Base-by-base conservation (phyloP, 768 basidiomycete genomes). In the Termitomyces sp. region DNA sequence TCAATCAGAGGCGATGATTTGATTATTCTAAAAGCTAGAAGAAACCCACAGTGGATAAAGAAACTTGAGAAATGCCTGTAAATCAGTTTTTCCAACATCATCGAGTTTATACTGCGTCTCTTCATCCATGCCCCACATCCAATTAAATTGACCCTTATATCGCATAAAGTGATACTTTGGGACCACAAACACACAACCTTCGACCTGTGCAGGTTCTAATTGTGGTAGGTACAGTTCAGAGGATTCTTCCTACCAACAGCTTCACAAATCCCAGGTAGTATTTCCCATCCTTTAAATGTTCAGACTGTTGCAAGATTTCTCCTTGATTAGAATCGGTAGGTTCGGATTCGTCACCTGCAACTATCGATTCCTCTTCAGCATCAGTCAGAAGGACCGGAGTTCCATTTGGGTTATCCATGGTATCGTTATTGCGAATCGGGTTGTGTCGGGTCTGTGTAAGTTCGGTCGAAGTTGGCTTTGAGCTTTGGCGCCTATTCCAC, bases 21-120 rank as follows among this genome's bases (percentile, higher is more conserved):
- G 33, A 46, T 22, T 8, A 22, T 22, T 10, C 20, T 20, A 24
- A 8, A n/a, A 40, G 16, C 18, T 16, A 6, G 6, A 26, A 26
- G 30, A 0, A 3, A 54, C 62, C 40, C 30, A 63, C 62, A 58
- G 9, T 1, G 62, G 62, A 33, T 60, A 49, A 28, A 63, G 32
- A 8, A 60, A n/a, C 24, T 57, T 54, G 33, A 62, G 14, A 16
- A 59, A 36, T 22, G 56, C 56, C 8, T 28, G 24, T n/a, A 59
- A 59, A 40, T 62, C 58, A 8, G 26, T 22, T 20, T 53, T 54
- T 16, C 18, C 8, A 13, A 57, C 26, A 22, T 32, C 47, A 9
- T 53, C 35, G 12, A 59, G 56, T 16, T 28, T n/a, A 32, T 53
- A 24, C 2, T 33, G 49, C 6, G 45, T 55, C 10, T 51, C 36